Percentiles rank a stretch among this genome's conserved stretches.
Conservation (phyloP, 352 stramenopile species). For the Phytopythium chamaehyphon region DNA sequence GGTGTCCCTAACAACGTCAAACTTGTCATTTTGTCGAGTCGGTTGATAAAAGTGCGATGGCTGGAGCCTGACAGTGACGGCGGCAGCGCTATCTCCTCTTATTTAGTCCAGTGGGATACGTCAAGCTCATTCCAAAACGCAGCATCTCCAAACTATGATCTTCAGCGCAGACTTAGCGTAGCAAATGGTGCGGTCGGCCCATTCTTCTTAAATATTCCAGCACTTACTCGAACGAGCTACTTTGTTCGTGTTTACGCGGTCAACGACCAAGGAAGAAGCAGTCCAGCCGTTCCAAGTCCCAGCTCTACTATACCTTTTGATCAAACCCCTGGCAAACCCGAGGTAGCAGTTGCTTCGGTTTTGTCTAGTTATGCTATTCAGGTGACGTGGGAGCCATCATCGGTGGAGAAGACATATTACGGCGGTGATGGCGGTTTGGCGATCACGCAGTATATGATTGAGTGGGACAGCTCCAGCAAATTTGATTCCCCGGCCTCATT, state of each 20-base stretch:
- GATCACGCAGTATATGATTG: slow-evolving; percentile 95
- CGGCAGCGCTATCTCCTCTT: slow-evolving; percentile 77
- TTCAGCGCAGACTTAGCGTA: slow-evolving; percentile 37
- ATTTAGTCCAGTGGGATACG: slow-evolving; percentile 93
- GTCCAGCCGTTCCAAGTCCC: slow-evolving; percentile 35
- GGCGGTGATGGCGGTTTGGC: slow-evolving; percentile 88
- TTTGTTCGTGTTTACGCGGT: slow-evolving; percentile 90
- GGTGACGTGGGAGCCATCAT: slow-evolving; percentile 88
- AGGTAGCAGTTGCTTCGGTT: slow-evolving; percentile 58
- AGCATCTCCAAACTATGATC: slow-evolving; percentile 62
- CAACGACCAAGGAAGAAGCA: slow-evolving; percentile 88
- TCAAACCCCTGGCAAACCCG: slow-evolving; percentile 67
- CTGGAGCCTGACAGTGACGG: slow-evolving; percentile 49
- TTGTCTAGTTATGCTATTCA: slow-evolving; percentile 91
- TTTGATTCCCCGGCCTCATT: slow-evolving; percentile 89
- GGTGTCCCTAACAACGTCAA: slow-evolving; percentile 28
- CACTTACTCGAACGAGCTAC: slow-evolving; percentile 53
- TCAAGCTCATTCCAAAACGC: slow-evolving; percentile 65
- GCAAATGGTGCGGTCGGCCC: slow-evolving; percentile 28
- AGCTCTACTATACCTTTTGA: slow-evolving; percentile 52
- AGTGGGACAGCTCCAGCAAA: slow-evolving; percentile 89
- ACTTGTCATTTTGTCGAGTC: slow-evolving; percentile 57
- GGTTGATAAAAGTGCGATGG: slow-evolving; percentile 82
- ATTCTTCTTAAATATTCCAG: slow-evolving; percentile 92
- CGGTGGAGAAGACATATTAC: slow-evolving; percentile 79